A percentile compares a stretch with the other conserved stretches of the same genome.
Conservation (phyloP, 371 early-diverging fungal species). For the Mucor ambiguus region DNA sequence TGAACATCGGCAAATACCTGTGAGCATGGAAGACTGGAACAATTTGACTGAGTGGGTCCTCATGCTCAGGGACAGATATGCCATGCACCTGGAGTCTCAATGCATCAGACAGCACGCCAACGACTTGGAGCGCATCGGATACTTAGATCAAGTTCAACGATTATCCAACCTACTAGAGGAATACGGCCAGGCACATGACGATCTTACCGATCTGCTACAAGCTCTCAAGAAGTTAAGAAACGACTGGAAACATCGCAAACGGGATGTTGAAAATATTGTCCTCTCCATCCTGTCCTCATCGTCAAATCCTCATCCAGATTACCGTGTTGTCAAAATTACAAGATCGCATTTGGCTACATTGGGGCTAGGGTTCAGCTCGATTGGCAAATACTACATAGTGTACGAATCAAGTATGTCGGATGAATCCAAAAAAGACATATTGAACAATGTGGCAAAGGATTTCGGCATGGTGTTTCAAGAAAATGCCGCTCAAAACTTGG, state of each 20-base stretch:
- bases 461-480: conserved; percentile 39
- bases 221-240: conserved; percentile 29
- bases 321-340: conserved; percentile 26
- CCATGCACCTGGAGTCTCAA: conserved; percentile 22
- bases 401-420: conserved; percentile 28
- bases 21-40: conserved; percentile 19
- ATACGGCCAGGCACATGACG: conserved; percentile 36
- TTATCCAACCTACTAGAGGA: conserved; percentile 21
- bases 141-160: conserved; percentile 26
- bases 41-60: conserved; percentile 29
- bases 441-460: conserved; percentile 26
- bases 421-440: conserved; percentile 17
- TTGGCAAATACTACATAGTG: conserved; percentile 31
- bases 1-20: conserved; percentile 20
- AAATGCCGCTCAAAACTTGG: conserved; percentile 40
- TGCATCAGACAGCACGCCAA: conserved; percentile 19
- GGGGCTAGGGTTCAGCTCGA: conserved; percentile 28
- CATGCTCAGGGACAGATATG: conserved; percentile 30
- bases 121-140: conserved; percentile 23
- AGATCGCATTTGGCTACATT: conserved; percentile 22
- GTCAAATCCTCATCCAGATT: conserved; percentile 7
- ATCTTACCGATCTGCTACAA: conserved; percentile 24
- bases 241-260: conserved; percentile 35
- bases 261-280: conserved; percentile 34
- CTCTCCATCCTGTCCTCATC: conserved; percentile 27